Conservation (phyloP, 495 filamentous ascomycete species). For the Pyronema domesticum region DNA sequence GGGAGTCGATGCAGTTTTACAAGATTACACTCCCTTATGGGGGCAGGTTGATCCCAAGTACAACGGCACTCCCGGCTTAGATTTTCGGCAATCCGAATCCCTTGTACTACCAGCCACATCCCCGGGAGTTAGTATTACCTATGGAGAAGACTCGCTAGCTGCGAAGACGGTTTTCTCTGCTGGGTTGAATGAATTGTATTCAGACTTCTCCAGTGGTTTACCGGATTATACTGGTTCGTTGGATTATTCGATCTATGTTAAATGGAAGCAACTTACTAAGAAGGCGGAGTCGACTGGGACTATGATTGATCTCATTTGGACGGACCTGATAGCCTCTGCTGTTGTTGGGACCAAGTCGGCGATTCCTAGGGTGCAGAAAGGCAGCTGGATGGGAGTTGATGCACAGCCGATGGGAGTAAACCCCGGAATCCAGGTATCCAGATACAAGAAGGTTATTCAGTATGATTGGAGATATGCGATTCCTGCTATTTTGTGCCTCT, state of each 20-base stretch:
- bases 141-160: not conserved
- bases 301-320: slow-evolving; percentile 31
- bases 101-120: not conserved
- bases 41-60: slow-evolving; percentile 23
- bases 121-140: not conserved
- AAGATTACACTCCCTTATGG: slow-evolving; percentile 26
- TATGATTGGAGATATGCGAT: slow-evolving; percentile 27
- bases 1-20: not conserved
- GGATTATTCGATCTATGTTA: slow-evolving; percentile 23
- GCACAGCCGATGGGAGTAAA: slow-evolving; percentile 12
- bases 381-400: not conserved
- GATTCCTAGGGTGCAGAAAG: not conserved
- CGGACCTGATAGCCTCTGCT: slow-evolving; percentile 27
- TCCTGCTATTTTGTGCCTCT: slow-evolving; percentile 22
- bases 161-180: not conserved
- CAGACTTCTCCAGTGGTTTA: not conserved
- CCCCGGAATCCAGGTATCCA: not conserved
- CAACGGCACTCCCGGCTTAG: slow-evolving; percentile 5
- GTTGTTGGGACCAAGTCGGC: slow-evolving; percentile 26
- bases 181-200: not conserved
- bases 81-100: not conserved
- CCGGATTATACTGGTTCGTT: slow-evolving; percentile 24
- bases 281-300: slow-evolving; percentile 5
- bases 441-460: slow-evolving; percentile 14
- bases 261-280: slow-evolving; percentile 25